Base-by-base conservation (phyloP, 768 basidiomycete species). In the Lactifluus echinatus region DNA sequence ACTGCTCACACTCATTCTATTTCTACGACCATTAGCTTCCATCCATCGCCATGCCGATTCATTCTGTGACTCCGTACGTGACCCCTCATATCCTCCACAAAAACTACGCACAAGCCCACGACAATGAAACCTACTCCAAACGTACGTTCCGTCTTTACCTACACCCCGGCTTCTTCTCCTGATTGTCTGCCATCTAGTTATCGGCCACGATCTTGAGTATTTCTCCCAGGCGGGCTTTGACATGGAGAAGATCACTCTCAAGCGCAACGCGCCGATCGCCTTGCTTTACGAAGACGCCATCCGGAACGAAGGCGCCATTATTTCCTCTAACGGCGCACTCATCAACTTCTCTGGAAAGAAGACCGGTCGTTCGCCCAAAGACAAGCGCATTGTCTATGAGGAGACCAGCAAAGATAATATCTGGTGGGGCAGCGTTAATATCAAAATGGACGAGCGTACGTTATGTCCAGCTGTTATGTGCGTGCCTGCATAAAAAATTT, bases 301-400 rank as follows among this genome's bases (percentile, higher is more conserved):
- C 76, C 86, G 92, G 65, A 95, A 97, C 73, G 96, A 99, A 70
- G 95, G 95, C 57, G 96, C 96, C 66, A 90, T 99, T 76, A 89
- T 99, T 74, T 94, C 96, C 53, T 84, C 89, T 29, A 89, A 85
- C 6, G 96, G 96, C 51, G 93, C 96, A 19, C 77, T 99, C 66
- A 99, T 99, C 84, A 99, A 99, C 81, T 99, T 98, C 68, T 96
- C 93, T 10, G 96, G 96, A 28, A 98, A 97, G 80, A 99, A 99
- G 80, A 98, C 96, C 2, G 96, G 96, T 55, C 82, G 96, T 48
- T 87, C 84, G 65, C 96, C 96, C 52, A 99, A 98, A 71, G 96
- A 99, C 82, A 99, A 98, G 82, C 93, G 96, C 61, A 97, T 99
- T 68, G 96, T 99, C 67, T 98, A 79, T 70, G 96, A 99, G 72